Conservation (phyloP, 768 basidiomycete genomes). For the Xerocomellus chrysenteron region DNA sequence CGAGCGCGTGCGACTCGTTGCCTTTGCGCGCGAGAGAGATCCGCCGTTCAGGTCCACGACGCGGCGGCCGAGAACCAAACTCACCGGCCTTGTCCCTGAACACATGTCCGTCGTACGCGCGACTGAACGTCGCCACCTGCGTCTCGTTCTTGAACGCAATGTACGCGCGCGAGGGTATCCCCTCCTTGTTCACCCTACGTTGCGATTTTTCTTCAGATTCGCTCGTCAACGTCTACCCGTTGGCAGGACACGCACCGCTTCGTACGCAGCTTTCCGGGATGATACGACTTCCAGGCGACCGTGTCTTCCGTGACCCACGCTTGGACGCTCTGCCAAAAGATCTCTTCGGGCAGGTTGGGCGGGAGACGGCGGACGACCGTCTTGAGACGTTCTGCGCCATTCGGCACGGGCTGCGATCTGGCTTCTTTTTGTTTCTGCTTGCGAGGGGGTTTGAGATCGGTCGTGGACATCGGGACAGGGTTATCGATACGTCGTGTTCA, state of each 20-base stretch:
- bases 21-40: slow-evolving; percentile 37
- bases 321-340: slow-evolving; percentile 93
- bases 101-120: slow-evolving; percentile 86
- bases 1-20: slow-evolving; percentile 81
- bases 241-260: slow-evolving; percentile 47
- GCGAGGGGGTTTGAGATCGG: slow-evolving; percentile 16
- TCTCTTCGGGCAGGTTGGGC: slow-evolving; percentile 84
- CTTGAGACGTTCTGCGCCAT: slow-evolving; percentile 67
- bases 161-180: slow-evolving; percentile 85
- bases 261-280: slow-evolving; percentile 63
- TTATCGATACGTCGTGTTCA: neutral
- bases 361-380: slow-evolving; percentile 85
- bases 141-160: slow-evolving; percentile 84
- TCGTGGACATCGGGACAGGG: slow-evolving; percentile 14
- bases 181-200: slow-evolving; percentile 77
- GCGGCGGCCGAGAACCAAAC: neutral
- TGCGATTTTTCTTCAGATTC: no score
- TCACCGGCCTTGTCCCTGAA: slow-evolving; percentile 90
- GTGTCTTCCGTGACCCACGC: slow-evolving; percentile 81
- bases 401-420: slow-evolving; percentile 28
- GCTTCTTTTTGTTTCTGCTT: slow-evolving; percentile 35
- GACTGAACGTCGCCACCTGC: slow-evolving; percentile 68
- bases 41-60: no score
- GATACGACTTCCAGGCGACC: slow-evolving; percentile 62
- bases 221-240: no score